Percentiles rank a stretch among this genome's conserved stretches.
Conservation (phyloP, 352 stramenopile species). For the Phytophthora podocarpi region DNA sequence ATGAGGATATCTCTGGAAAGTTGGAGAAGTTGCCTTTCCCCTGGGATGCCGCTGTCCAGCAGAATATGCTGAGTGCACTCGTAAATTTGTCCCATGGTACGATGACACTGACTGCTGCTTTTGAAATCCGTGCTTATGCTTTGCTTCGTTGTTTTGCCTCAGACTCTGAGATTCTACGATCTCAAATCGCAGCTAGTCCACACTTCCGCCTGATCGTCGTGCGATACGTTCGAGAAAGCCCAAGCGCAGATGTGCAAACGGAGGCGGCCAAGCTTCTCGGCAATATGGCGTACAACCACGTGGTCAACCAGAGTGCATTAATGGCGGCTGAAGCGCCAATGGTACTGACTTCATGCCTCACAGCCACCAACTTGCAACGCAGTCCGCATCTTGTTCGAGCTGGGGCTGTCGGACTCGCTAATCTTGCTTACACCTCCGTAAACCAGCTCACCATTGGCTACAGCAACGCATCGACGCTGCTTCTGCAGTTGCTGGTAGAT, state of each 20-base stretch:
- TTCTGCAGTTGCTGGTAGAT: conserved; percentile 72
- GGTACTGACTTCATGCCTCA: conserved; percentile 38
- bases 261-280: conserved; percentile 71
- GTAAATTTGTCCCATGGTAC: conserved; percentile 75
- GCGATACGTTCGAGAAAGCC: conserved; percentile 55
- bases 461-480: conserved; percentile 59
- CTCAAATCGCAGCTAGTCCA: conserved; percentile 66
- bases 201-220: conserved; percentile 58
- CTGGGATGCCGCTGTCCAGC: conserved; percentile 43
- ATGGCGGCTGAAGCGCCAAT: conserved; percentile 65
- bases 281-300: conserved; percentile 70
- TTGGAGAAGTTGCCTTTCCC: conserved; percentile 49
- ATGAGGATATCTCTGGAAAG: conserved; percentile 28
- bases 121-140: not conserved
- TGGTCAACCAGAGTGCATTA: conserved; percentile 73
- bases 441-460: conserved; percentile 83
- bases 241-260: conserved; percentile 38
- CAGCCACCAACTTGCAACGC: conserved; percentile 39
- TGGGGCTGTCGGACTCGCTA: conserved; percentile 60
- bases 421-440: conserved; percentile 69
- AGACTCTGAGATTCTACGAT: conserved; percentile 80
- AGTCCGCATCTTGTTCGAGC: conserved; percentile 46
- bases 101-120: conserved; percentile 5
- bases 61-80: conserved; percentile 57
- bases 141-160: not conserved